Base-by-base conservation (phyloP, 805 yeast species). In the Lipomyces yamadae region DNA sequence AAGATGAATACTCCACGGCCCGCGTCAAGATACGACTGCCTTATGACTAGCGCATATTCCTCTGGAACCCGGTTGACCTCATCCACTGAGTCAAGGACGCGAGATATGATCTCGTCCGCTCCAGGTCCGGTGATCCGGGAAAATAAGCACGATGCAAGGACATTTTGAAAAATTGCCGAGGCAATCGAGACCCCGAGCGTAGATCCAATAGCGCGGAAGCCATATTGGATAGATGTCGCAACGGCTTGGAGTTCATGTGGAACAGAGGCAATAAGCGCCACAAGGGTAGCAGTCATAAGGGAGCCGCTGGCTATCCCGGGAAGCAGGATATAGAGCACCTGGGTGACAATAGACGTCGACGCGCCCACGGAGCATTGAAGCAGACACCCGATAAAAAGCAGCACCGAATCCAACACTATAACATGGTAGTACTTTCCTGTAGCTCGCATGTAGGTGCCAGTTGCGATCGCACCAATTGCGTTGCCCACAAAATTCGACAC, bases 241-340 rank as follows among this genome's bases (percentile, higher is more conserved):
- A 92, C 84, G 0, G 97, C 97, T 76, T 91, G 97, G 73, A 82
- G 84, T 61, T 84, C 82, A 29, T 81, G 77, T 8, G 89, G 87
- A 1, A 89, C 95, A 1, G 95, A 85, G 0, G 95, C 88, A 63
- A 91, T 88, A 77, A 91, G 81, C 0, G 96, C 89, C 39, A 91
- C 77, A 59, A 91, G 79, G 0, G 93, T 86, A 1, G 90, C 85
- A 0, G 96, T 91, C 68, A 91, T 81, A 76, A 86, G 81, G 2
- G 85, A 79, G 0, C 95, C 85, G 70, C 88, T 86, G 0, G 90
- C 90, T 45, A 85, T 79, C 6, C 95, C 92, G 5, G 86, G 84
- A 8, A 86, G 78, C 30, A 85, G 71, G 65, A 86, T 74, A 48
- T 85, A 76, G 0, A 81, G 58, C 64, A 77, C 84, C 66, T 86